phyloP scores from a whole-genome alignment of 306 rosid genomes.

The Malus sylvestris region DNA sequence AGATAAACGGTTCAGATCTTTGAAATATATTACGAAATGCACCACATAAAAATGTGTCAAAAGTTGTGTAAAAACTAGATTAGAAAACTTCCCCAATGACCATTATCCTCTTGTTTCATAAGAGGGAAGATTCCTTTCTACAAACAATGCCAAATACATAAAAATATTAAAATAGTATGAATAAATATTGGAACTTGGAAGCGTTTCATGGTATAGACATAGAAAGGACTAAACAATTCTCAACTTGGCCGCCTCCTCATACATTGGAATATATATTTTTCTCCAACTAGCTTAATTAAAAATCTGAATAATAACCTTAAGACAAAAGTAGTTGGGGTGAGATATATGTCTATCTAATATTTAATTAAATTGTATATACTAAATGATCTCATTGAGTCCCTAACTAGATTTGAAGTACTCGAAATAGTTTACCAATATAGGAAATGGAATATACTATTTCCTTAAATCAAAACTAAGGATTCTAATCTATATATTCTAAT shows the following conservation, averaged over 20 bases:
- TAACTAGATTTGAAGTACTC: conserved; percentile 1
- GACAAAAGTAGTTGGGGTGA: conserved; percentile 19
- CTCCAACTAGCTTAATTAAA: conserved; percentile 7
- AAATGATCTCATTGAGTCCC: neutral
- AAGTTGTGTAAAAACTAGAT: neutral
- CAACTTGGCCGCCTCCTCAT: conserved; percentile 32
- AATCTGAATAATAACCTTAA: conserved; percentile 11
- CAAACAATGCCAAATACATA: conserved; percentile 45
- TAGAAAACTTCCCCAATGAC: neutral
- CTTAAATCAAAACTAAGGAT: conserved; percentile 1
- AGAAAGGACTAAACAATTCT: conserved; percentile 13
- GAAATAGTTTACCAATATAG: conserved; percentile 1
- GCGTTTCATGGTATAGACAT: conserved; percentile 18
- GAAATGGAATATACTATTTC: conserved; percentile 21
- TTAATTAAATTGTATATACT: neutral
- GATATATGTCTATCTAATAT: conserved; percentile 1
- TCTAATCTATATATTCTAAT: neutral
- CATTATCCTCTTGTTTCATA: conserved; percentile 22
- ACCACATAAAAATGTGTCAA: no score
- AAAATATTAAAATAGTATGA: conserved; percentile 7
- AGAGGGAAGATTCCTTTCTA: conserved; percentile 35
- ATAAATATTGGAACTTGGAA: neutral
- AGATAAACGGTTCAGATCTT: no score
- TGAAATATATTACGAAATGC: no score
- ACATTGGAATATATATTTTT: conserved; percentile 12